phyloP scores from a whole-genome alignment of 192 early-diverging fungal species.

The Entrophospora sp. region DNA sequence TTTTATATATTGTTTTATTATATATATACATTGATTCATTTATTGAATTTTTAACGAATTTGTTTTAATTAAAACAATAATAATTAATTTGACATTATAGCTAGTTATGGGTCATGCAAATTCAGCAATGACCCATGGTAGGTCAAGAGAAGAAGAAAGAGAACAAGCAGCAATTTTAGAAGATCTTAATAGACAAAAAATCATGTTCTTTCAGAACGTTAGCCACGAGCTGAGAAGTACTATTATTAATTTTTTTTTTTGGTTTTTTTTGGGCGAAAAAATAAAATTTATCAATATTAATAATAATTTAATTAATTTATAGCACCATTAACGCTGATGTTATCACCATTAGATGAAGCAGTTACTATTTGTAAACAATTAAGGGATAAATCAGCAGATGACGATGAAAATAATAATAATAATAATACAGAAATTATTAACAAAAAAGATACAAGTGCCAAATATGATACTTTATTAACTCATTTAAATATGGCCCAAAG shows the following conservation, averaged over 20 bases:
- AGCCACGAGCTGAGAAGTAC: slow-evolving; percentile 41
- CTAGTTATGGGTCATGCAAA: slow-evolving; percentile 25
- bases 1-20: neutral
- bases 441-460: neutral
- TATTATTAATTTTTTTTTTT: no score
- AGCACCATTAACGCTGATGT: slow-evolving; percentile 47
- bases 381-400: no score
- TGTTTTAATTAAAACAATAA: neutral
- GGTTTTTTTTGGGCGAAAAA: neutral
- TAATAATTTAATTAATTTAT: neutral
- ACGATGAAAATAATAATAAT: no score
- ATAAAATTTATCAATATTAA: neutral
- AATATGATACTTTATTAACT: neutral
- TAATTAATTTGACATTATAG: slow-evolving; percentile 5
- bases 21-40: no score
- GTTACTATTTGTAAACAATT: slow-evolving; percentile 24
- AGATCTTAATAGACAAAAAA: slow-evolving; percentile 31
- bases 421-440: no score
- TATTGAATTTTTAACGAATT: no score
- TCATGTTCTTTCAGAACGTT: slow-evolving; percentile 35
- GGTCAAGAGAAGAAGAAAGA: slow-evolving; percentile 29
- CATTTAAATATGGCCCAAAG: slow-evolving; percentile 35
- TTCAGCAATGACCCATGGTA: slow-evolving; percentile 23
- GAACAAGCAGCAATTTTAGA: slow-evolving; percentile 24
- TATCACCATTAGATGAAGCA: slow-evolving; percentile 42